Conservation (phyloP, 352 stramenopile genomes). For the Lagenidium giganteum region DNA sequence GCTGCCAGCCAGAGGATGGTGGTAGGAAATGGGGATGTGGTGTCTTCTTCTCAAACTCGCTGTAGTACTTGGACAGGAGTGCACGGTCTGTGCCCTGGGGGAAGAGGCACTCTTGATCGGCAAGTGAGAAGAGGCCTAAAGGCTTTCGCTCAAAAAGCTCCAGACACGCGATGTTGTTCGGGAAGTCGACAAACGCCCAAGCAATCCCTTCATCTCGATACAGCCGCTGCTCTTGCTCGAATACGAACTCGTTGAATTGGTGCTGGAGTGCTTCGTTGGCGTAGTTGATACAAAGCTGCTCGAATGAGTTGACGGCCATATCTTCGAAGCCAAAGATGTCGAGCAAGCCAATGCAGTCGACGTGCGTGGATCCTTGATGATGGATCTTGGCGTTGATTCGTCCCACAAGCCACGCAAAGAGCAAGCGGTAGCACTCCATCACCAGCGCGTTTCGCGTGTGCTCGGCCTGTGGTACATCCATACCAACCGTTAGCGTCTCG, state of each 20-base stretch:
- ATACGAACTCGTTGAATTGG: constrained; percentile 90
- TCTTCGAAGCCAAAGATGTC: constrained; percentile 90
- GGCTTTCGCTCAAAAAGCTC: constrained; percentile 76
- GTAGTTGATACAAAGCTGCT: constrained; percentile 91
- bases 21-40: constrained; percentile 50
- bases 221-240: constrained; percentile 85
- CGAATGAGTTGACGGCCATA: constrained; percentile 82
- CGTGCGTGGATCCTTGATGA: constrained; percentile 3
- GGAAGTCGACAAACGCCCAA: constrained; percentile 74
- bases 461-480: constrained; percentile 56
- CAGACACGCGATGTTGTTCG: constrained; percentile 73
- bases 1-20: constrained; percentile 30
- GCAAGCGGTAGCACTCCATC: constrained; percentile 90
- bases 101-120: constrained; percentile 81
- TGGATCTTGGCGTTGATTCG: constrained; percentile 86
- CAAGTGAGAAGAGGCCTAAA: constrained; percentile 78
- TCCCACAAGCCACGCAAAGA: constrained; percentile 94
- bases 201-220: constrained; percentile 74
- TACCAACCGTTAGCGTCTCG: constrained; percentile 65
- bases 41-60: constrained; percentile 62
- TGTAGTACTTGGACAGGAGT: constrained; percentile 73
- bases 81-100: constrained; percentile 66
- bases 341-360: constrained; percentile 73
- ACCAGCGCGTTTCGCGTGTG: constrained; percentile 86
- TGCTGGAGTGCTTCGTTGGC: constrained; percentile 85